Evolutionary conservation across 2,329 filamentous ascomycete species (phyloP), one percentile per base, ranked within the genome.

Genomic region (Lomentospora prolificans): DNA sequence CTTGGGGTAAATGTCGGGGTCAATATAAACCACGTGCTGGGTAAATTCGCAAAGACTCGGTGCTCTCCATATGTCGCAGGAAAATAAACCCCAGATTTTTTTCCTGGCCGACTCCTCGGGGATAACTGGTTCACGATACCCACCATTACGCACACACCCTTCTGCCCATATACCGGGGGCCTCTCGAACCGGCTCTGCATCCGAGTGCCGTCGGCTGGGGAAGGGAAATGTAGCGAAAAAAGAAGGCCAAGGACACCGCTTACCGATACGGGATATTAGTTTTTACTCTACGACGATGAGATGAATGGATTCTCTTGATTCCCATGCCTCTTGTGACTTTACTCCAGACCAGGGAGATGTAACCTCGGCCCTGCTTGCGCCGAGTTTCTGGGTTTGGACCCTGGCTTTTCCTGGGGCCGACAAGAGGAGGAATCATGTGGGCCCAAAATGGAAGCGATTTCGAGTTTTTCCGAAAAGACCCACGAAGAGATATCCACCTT

Each of bases 21-120:
- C 44, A 48, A 48, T 48, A 12, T 48, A 48, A 48, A 25, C 44
- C 44, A 48, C 44, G 44, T 48, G 44, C 44, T 27, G 44, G 44
- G 22, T 48, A 48, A 48, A 48, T 22, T 48, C 44, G 44, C 22
- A 25, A 25, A n/a, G n/a, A n/a, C n/a, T n/a, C n/a, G n/a, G n/a
- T n/a, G n/a, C n/a, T n/a, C n/a, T n/a, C n/a, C n/a, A n/a, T n/a
- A n/a, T n/a, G n/a, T n/a, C n/a, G n/a, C n/a, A n/a, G n/a, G n/a
- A n/a, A n/a, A 48, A 10, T n/a, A 48, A 46, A 22, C 12, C 22
- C 44, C 44, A 10, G 12, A 22, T 27, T 14, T 46, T 48, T 25
- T 10, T 5, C 24, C 44, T 17, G 17, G 3, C 2, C 30, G 6
- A 22, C 44, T 17, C 44, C 17, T 19, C 17, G 17, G 6, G 17